Evolutionary conservation across 352 stramenopile genomes (phyloP).

Genomic region (Saprolegnia diclina): DNA sequence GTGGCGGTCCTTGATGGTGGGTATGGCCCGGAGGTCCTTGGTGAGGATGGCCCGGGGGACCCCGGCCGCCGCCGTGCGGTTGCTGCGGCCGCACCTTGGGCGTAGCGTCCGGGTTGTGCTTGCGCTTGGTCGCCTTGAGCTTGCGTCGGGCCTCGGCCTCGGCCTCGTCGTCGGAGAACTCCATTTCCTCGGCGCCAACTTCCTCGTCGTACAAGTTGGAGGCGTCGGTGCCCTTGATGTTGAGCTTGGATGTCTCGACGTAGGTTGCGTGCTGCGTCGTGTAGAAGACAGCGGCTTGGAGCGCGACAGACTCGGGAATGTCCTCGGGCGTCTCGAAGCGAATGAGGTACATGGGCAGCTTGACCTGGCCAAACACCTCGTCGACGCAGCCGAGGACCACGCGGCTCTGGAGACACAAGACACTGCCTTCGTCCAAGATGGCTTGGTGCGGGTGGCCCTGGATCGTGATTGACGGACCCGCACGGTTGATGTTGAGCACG

Average conservation of each 20-base stretch:
- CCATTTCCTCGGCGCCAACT: slow-evolving; percentile 41
- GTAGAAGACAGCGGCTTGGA: slow-evolving; percentile 53
- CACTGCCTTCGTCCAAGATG: slow-evolving; percentile 70
- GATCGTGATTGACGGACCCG: slow-evolving; percentile 71
- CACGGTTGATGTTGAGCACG: slow-evolving; percentile 57
- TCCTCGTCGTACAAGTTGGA: slow-evolving; percentile 87
- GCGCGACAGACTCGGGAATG: slow-evolving; percentile 44
- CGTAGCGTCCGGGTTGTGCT: slow-evolving; percentile 41
- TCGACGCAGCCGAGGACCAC: slow-evolving; percentile 75
- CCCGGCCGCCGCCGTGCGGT: slow-evolving; percentile 17
- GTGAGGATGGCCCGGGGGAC: background rate
- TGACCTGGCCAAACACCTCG: slow-evolving; percentile 76
- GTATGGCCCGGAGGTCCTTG: slow-evolving; percentile 17
- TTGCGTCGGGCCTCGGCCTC: slow-evolving; percentile 41
- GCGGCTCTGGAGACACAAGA: slow-evolving; percentile 72
- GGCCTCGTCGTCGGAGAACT: slow-evolving; percentile 80
- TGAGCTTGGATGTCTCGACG: slow-evolving; percentile 65
- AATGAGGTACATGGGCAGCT: slow-evolving; percentile 85
- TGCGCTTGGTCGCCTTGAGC: slow-evolving; percentile 58
- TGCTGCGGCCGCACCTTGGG: background rate
- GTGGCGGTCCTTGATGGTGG: slow-evolving; percentile 17
- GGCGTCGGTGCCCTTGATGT: slow-evolving; percentile 77
- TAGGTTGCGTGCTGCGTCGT: slow-evolving; percentile 77
- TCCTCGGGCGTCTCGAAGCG: slow-evolving; percentile 64
- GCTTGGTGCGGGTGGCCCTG: slow-evolving; percentile 49